Evolutionary conservation across 495 filamentous ascomycete species (phyloP).

Genomic region (Penicillium chermesinum): DNA sequence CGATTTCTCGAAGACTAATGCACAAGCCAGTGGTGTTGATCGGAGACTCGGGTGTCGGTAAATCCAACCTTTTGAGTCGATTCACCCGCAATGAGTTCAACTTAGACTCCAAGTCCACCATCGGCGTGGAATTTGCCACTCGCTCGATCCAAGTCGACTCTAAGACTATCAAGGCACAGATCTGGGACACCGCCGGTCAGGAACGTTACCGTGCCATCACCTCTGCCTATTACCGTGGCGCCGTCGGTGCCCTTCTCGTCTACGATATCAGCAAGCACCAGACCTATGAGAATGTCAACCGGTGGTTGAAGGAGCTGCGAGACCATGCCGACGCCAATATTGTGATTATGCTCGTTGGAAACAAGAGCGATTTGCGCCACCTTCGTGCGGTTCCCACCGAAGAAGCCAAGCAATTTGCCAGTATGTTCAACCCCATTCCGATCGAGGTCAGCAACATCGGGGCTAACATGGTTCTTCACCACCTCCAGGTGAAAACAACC

Average conservation of each 20-base stretch:
- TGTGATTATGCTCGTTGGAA: constrained; percentile 99
- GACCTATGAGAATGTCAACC: constrained; percentile 97
- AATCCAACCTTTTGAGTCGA: constrained; percentile 98
- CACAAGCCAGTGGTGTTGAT: constrained; percentile 80
- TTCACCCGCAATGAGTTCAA: constrained; percentile 99
- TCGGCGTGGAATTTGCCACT: constrained; percentile 98
- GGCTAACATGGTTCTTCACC: constrained; percentile 5
- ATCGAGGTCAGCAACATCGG: not conserved
- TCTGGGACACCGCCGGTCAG: constrained; percentile 99
- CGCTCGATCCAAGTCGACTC: constrained; percentile 97
- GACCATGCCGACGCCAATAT: constrained; percentile 99
- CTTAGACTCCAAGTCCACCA: constrained; percentile 98
- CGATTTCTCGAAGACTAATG: not conserved
- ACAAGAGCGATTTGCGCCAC: constrained; percentile 99
- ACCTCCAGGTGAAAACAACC: constrained; percentile 27
- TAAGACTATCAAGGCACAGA: constrained; percentile 99
- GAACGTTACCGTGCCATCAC: constrained; percentile 99
- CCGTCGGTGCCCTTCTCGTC: constrained; percentile 93
- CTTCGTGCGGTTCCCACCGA: constrained; percentile 96
- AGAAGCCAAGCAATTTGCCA: constrained; percentile 96
- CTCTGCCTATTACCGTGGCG: constrained; percentile 96
- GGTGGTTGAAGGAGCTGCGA: constrained; percentile 98
- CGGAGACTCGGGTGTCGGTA: constrained; percentile 97
- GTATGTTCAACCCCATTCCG: constrained; percentile 48
- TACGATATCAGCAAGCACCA: constrained; percentile 99